A percentile compares a stretch with the other conserved stretches of the same genome.
Conservation (phyloP, 1,284 basidiomycete species). For the Filobasidium uniguttulatum region DNA sequence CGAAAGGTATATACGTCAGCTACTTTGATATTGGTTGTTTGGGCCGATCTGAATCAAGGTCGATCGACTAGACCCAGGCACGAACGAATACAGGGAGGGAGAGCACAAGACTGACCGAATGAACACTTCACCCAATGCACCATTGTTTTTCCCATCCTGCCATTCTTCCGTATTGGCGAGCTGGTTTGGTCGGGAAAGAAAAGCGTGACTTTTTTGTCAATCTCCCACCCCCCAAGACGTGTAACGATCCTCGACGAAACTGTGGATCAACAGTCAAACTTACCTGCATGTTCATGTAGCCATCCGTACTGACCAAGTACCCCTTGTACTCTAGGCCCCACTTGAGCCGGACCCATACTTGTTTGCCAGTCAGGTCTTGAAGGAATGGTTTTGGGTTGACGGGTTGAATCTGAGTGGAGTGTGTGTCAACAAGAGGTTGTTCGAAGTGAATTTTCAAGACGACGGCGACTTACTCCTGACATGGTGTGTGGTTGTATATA, state of each 20-base stretch:
- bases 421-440: too few relatives aligned
- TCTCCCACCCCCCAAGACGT: too few relatives aligned
- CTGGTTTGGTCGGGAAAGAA: conserved; percentile 42
- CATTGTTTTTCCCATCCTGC: conserved; percentile 90
- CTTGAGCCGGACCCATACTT: conserved; percentile 86
- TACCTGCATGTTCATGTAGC: conserved; percentile 99
- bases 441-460: too few relatives aligned
- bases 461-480: too few relatives aligned
- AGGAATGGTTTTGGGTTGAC: conserved; percentile 99
- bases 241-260: too few relatives aligned
- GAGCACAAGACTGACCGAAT: conserved; percentile 53
- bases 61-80: conserved; percentile 2
- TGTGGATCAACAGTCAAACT: conserved; percentile 21
- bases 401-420: conserved; percentile 39
- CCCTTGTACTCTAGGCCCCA: conserved; percentile 99
- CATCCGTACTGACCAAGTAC: conserved; percentile 94
- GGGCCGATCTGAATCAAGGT: too few relatives aligned
- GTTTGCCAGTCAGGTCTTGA: conserved; percentile 95
- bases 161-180: conserved; percentile 97
- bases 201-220: background rate
- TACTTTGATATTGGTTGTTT: too few relatives aligned
- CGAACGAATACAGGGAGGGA: background rate
- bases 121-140: conserved; percentile 93
- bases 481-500: too few relatives aligned
- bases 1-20: too few relatives aligned